Evolutionary conservation across 768 basidiomycete genomes (phyloP).

Genomic region (Tulasnella sp.): DNA sequence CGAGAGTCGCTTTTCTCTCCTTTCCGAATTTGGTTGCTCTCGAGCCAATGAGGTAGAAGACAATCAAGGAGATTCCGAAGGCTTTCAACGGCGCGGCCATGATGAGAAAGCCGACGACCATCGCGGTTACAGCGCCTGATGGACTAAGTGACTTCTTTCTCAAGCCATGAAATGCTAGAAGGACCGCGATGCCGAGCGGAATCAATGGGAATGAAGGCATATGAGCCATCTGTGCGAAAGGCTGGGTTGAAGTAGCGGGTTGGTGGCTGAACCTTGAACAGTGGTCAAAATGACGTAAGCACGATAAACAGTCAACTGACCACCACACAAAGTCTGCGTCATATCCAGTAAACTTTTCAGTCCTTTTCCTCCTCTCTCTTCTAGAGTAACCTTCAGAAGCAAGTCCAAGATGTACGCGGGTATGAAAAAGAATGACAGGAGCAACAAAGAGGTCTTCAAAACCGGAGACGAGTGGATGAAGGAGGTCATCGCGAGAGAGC

Average conservation of each 20-base stretch:
- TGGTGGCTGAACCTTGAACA: not conserved
- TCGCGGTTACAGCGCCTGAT: conserved; percentile 66
- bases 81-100: conserved; percentile 55
- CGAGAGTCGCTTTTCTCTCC: conserved; percentile 57
- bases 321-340: too few relatives aligned
- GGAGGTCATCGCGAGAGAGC: not conserved
- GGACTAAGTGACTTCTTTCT: conserved; percentile 64
- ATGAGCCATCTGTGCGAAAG: not conserved
- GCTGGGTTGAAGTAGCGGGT: not conserved
- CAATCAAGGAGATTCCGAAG: conserved; percentile 55
- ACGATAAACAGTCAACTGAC: too few relatives aligned
- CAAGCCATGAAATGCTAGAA: conserved; percentile 54
- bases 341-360: too few relatives aligned
- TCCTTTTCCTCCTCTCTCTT: too few relatives aligned
- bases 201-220: not conserved
- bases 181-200: not conserved
- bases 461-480: not conserved
- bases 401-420: too few relatives aligned
- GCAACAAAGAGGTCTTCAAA: too few relatives aligned
- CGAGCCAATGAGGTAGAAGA: conserved; percentile 71
- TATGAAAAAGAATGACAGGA: too few relatives aligned
- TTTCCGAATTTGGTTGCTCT: conserved; percentile 82
- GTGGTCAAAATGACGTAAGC: not conserved
- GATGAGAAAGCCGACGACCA: conserved; percentile 60
- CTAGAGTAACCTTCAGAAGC: too few relatives aligned